Evolutionary conservation across 495 filamentous ascomycete genomes (phyloP), one percentile per base, ranked within the genome.

Genomic region (Penicillium pulvis): DNA sequence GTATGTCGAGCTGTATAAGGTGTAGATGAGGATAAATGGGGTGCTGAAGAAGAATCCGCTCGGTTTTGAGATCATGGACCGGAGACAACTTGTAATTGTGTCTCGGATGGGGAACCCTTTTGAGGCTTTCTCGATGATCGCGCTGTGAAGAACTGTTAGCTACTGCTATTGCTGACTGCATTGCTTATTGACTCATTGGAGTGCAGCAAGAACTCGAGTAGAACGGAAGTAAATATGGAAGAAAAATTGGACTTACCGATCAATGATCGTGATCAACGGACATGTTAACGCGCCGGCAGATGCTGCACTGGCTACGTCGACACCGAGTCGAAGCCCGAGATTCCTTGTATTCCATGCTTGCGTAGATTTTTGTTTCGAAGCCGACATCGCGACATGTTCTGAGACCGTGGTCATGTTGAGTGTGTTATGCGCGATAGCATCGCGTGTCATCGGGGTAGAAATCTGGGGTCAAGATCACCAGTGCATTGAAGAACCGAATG

Each of bases 51-150:
- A 71, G 78, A 94, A 85, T 44, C 64, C 67, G 58, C 85, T 84
- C 0, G 93, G 93, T n/a, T 81, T 79, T 24, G 78, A 66, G 61
- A 95, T 43, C 64, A 97, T 83, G 31, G 81, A 79, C 8, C 66
- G 72, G 51, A 94, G 69, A 36, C 88, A 89, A 61, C 72, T 68
- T 55, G 79, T 81, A 63, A 96, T 76, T 47, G 90, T 93, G 48
- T 75, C 69, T 47, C 73, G 72, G 57, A 97, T 86, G n/a, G 88
- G 81, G 60, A 82, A 81, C 55, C 87, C 84, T 63, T 92, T 93
- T 43, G 91, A 92, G 16, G 93, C 90, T 77, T 97, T 96, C 75
- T 97, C 92, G 74, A 97, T 96, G 66, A 98, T 96, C 11, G 87
- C 90, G 53, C 91, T 97, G 64, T 28, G 51, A 16, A 36, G 28